phyloP scores from a whole-genome alignment of 345 rosid genomes.

The Eucalyptus guilfoylei region DNA sequence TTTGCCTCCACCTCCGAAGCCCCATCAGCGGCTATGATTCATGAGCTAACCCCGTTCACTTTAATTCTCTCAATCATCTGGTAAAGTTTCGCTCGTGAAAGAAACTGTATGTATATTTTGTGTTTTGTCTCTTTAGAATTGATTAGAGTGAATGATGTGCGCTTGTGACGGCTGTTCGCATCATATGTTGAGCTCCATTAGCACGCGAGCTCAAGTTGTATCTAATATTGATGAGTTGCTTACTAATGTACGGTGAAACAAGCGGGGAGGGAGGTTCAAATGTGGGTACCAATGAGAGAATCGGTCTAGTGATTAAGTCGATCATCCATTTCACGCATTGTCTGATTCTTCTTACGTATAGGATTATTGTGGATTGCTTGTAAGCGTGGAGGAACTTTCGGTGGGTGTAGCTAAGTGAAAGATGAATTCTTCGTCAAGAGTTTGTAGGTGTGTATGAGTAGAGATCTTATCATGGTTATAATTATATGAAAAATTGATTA shows the following conservation, averaged over 20 bases:
- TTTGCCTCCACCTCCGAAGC: background rate
- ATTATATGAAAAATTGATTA: background rate
- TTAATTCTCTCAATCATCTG: background rate
- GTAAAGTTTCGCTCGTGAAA: background rate
- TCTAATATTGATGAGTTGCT: background rate
- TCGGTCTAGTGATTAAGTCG: background rate
- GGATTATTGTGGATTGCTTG: background rate
- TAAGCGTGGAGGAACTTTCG: background rate
- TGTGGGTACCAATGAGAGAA: background rate
- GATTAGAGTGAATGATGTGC: background rate
- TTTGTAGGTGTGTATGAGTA: background rate
- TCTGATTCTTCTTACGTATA: fast-evolving
- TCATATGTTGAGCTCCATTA: background rate
- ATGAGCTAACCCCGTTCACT: fast-evolving
- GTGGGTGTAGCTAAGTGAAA: background rate
- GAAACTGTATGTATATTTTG: background rate
- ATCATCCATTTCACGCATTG: fast-evolving
- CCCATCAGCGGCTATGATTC: background rate
- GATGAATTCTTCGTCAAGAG: fast-evolving
- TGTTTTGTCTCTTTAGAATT: background rate
- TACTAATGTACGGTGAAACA: background rate
- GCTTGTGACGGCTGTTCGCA: background rate
- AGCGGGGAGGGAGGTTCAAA: background rate
- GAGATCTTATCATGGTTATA: background rate
- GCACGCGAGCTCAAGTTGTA: background rate